Base-by-base conservation (phyloP, 2,329 filamentous ascomycete genomes). In the Teratosphaeria zuluensis region DNA sequence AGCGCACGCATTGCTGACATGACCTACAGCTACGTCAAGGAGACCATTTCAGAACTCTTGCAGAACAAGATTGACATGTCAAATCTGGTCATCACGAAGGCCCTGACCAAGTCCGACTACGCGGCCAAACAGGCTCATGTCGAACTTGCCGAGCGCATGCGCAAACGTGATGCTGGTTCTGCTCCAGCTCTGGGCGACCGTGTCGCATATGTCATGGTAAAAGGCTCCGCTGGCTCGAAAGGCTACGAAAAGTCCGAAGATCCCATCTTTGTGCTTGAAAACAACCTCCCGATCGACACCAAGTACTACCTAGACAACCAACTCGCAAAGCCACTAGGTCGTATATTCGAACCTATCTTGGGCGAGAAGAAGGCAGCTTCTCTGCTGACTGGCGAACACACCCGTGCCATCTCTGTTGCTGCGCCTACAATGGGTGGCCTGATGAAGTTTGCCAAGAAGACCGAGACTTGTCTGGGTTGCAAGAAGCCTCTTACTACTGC, bases 21-120 rank as follows among this genome's bases (percentile, higher is more conserved):
- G 55, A 58, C 64, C 7, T 54, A 35, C 68, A 95, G 91, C 64
- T 97, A 96, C 68, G 94, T 99, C 75, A 97, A 96, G 75, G 85
- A 94, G 63, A 96, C 88, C 52, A 99, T 99, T 70, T 89, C 94
- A 8, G 91, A 96, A 71, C 81, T 99, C 19, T 79, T 99, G 46
- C 94, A 97, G 71, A 99, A 99, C 79, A 96, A 95, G 74, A 81
- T 99, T 67, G 94, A 99, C 76, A 95, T 99, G 89, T 96, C 92
- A 42, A 97, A 99, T 74, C 86, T 99, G 19, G 95, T 99, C 72
- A 99, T 99, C 70, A 99, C 94, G 31, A 99, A 99, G 76, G 94
- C 94, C 0, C 81, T 99, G 24, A 88, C 92, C 14, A 99, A 99
- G 73, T 84, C 85, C 51, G 87, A 90, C 70, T 99, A 99, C 73